These are phyloP conservation scores for Podaxis mareebaensis DNA, from an alignment of 768 basidiomycete genomes.

Conservation along the genomic window DNA sequence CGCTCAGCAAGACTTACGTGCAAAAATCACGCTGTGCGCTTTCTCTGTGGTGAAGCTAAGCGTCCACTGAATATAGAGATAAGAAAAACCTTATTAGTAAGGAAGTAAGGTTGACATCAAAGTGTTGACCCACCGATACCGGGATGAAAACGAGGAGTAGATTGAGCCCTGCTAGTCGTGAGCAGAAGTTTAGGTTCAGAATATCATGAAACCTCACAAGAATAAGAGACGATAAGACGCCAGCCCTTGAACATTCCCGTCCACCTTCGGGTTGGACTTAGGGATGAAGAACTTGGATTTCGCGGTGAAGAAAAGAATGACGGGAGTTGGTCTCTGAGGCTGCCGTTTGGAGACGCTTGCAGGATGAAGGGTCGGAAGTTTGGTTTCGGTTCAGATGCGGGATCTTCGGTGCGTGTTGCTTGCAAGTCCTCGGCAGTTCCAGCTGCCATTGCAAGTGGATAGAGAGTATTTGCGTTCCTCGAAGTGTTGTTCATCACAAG, in stretches of 20 bases:
- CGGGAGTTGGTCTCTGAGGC: not conserved
- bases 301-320: not conserved
- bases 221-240: slow-evolving; percentile 25
- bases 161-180: slow-evolving; percentile 61
- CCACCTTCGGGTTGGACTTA: not conserved
- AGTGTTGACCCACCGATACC: slow-evolving; percentile 50
- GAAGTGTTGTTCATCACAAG: not conserved
- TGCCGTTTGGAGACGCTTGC: not conserved
- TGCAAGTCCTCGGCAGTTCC: not conserved
- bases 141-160: slow-evolving; percentile 66
- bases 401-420: not conserved
- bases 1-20: slow-evolving; percentile 43
- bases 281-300: not conserved
- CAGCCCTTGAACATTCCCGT: slow-evolving; percentile 22
- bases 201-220: slow-evolving; percentile 22
- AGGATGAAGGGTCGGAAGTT: not conserved
- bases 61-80: slow-evolving; percentile 46
- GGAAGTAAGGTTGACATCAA: not conserved
- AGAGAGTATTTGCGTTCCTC: not conserved
- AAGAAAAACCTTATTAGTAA: not conserved
- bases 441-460: not conserved
- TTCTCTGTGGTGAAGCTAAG: slow-evolving; percentile 47
- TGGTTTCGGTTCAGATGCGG: not conserved
- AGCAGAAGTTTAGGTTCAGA: not conserved
- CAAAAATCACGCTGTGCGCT: slow-evolving; percentile 58